Evolutionary conservation across 176 grass and related monocot species (phyloP).

Genomic region (Musa troglodytarum): DNA sequence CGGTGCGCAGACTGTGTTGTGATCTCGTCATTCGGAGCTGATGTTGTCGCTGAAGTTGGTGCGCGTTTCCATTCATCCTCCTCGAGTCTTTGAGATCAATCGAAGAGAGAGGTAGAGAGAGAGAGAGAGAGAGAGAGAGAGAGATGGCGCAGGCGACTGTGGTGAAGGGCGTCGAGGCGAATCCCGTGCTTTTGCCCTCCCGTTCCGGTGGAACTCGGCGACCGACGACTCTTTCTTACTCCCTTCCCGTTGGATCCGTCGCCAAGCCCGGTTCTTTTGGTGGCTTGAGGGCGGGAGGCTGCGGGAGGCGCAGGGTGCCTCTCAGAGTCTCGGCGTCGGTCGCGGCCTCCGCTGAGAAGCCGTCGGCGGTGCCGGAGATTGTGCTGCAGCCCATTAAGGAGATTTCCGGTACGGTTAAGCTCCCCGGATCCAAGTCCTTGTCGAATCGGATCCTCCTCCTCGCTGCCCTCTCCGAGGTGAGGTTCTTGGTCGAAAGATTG

Average conservation of each 20-base stretch:
- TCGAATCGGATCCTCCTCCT: slow-evolving; percentile 96
- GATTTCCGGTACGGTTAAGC: slow-evolving; percentile 71
- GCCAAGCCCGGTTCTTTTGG: background rate
- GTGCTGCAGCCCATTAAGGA: slow-evolving; percentile 82
- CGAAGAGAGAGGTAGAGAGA: too few relatives aligned
- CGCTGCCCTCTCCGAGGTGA: slow-evolving; percentile 85
- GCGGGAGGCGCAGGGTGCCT: background rate
- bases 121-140: background rate
- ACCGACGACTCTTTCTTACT: background rate
- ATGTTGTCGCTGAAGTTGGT: too few relatives aligned
- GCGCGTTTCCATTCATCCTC: too few relatives aligned
- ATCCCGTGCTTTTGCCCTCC: background rate
- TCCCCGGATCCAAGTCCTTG: slow-evolving; percentile 83
- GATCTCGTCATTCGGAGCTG: too few relatives aligned
- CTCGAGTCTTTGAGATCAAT: too few relatives aligned
- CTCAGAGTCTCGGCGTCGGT: slow-evolving; percentile 21
- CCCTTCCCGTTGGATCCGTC: slow-evolving; percentile 17
- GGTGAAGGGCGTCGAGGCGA: slow-evolving; percentile 24
- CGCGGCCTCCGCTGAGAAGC: slow-evolving; percentile 33
- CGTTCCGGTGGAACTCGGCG: slow-evolving; percentile 7
- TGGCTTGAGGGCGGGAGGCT: background rate
- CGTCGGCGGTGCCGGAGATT: slow-evolving; percentile 47
- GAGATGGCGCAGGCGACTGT: slow-evolving; percentile 28
- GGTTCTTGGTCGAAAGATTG: background rate
- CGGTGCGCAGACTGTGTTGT: too few relatives aligned